Conservation (phyloP, 345 rosid genomes). For the Clausena lansium region DNA sequence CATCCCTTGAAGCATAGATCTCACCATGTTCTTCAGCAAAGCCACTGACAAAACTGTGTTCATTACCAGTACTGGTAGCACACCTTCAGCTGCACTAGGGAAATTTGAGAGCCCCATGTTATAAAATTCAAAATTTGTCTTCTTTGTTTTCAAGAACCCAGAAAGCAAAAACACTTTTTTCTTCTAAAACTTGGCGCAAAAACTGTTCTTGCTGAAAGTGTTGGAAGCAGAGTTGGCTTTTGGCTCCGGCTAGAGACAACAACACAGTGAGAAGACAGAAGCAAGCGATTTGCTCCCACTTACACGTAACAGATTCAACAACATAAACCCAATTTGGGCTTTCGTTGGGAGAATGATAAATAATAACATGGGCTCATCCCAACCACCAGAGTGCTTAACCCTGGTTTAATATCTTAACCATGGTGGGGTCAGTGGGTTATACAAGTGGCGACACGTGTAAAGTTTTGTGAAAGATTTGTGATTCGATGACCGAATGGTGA, state of each 20-base stretch:
- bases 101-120: constrained; percentile 74
- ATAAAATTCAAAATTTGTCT: neutral
- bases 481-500: neutral
- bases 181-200: neutral
- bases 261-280: neutral
- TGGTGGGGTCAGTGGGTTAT: neutral
- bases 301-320: neutral
- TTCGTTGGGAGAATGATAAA: neutral
- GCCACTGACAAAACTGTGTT: constrained; percentile 61
- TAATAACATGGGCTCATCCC: neutral
- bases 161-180: neutral
- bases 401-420: constrained; percentile 15
- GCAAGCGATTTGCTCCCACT: neutral
- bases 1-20: constrained; percentile 45
- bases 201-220: neutral
- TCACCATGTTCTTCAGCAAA: constrained; percentile 52
- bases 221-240: neutral
- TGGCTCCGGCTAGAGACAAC: neutral
- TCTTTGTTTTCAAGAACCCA: neutral
- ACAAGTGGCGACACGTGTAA: constrained; percentile 50
- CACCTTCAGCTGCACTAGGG: constrained; percentile 59
- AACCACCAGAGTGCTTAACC: constrained; percentile 23
- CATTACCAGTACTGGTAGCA: constrained; percentile 63
- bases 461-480: constrained; percentile 11
- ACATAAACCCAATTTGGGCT: neutral